Evolutionary conservation across 2,329 filamentous ascomycete genomes (phyloP).

Genomic region (Coniella vitis): DNA sequence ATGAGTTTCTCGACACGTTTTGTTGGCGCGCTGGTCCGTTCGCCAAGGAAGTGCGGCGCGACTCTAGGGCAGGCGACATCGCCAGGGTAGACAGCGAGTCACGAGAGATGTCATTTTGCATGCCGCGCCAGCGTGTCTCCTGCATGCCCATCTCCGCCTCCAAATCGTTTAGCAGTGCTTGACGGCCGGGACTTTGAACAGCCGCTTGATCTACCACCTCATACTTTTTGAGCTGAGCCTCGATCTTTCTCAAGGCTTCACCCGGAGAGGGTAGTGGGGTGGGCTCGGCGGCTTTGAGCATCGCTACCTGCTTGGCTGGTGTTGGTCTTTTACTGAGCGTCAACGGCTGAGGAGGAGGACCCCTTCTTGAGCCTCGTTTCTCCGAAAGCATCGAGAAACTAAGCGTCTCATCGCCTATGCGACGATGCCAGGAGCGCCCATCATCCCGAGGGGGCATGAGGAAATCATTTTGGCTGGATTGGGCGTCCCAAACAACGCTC

Average conservation of each 20-base stretch:
- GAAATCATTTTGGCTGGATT: constrained; percentile 2
- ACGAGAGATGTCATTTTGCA: constrained; percentile 45
- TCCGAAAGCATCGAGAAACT: constrained; percentile 50
- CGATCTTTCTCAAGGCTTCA: constrained; percentile 41
- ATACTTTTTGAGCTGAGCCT: constrained; percentile 44
- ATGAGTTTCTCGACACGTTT: constrained; percentile 19
- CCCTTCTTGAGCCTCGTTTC: constrained; percentile 39
- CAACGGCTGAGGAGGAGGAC: constrained; percentile 51
- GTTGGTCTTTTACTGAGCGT: constrained; percentile 34
- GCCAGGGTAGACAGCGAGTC: constrained; percentile 43
- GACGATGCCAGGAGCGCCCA: constrained; percentile 41
- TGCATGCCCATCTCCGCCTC: constrained; percentile 57
- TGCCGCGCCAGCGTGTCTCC: constrained; percentile 52
- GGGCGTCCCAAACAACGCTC: constrained; percentile 19
- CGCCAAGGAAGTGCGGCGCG: constrained; percentile 21
- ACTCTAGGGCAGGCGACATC: constrained; percentile 27
- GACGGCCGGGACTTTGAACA: constrained; percentile 31
- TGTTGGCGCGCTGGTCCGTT: neutral
- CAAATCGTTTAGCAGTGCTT: constrained; percentile 49
- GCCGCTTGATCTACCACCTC: constrained; percentile 34
- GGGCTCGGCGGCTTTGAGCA: constrained; percentile 41
- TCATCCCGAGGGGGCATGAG: constrained; percentile 14
- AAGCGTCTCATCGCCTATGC: constrained; percentile 51
- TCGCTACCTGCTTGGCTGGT: constrained; percentile 33
- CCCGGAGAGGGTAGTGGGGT: constrained; percentile 48